Evolutionary conservation across 371 early-diverging fungal species (phyloP), one percentile per base, ranked within the genome.

Genomic region (Dichotomocladium elegans): DNA sequence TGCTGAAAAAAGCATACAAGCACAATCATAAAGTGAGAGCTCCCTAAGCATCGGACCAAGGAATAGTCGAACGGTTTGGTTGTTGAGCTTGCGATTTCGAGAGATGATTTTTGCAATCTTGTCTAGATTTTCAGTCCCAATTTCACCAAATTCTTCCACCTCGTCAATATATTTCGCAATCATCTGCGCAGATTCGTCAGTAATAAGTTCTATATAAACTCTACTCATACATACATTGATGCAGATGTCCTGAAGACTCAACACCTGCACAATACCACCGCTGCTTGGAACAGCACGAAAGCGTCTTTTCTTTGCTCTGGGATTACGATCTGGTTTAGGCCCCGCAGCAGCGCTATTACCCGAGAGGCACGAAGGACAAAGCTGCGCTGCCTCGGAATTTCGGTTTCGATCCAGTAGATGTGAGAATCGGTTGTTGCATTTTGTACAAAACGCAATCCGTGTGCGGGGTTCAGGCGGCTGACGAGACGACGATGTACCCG

Each of bases 81-180:
- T 64, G 27, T 75, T 82, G 31, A 95, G 61, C 27, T 77, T 66
- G 3, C 96, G 83, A 61, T 85, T 83, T 29, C 88, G 85, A 48
- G 87, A 75, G 27, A 95, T 83, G 49, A 95, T 92, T 47, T 80
- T 85, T 46, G 88, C 80, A 21, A 95, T 80, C 60, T 83, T 80
- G 54, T 84, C 79, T 74, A 89, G 69, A 53, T 81, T 86, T 17
- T 74, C 58, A 3, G 70, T 72, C 14, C 89, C 74, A 19, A 95
- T 84, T 42, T 89, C 88, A 19, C 93, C 93, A 63, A 95, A 82
- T 4, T 78, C 81, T 41, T 91, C 91, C 0, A 95, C 87, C 55
- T 82, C 79, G 37, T 91, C 88, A 45, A 94, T 85, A 51, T 86
- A 74, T 40, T 74, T 67, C 4, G 85, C 89, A 46, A 93, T 79